Evolutionary conservation across 2,329 filamentous ascomycete species (phyloP).

Genomic region (Aschersonia sp.): DNA sequence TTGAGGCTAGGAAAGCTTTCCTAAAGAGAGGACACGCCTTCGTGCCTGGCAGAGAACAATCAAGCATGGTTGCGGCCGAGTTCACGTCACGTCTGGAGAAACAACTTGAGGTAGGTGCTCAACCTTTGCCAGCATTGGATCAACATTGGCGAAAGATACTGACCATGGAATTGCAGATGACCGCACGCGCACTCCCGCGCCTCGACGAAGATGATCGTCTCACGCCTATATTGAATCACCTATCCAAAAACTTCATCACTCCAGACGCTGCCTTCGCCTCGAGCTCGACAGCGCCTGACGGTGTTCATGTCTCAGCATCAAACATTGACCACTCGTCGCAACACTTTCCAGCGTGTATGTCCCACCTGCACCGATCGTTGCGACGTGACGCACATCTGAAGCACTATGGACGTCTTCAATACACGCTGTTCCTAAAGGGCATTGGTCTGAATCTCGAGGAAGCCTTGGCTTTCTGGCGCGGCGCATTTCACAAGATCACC

Average conservation of each 20-base stretch:
- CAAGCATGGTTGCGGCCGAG: conserved; percentile 79
- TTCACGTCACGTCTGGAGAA: conserved; percentile 69
- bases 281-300: conserved; percentile 47
- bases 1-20: conserved; percentile 67
- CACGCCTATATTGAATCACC: conserved; percentile 50
- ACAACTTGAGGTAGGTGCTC: conserved; percentile 55
- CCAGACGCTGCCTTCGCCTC: conserved; percentile 69
- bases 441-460: conserved; percentile 89
- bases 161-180: conserved; percentile 42
- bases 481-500: conserved; percentile 69
- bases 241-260: conserved; percentile 92
- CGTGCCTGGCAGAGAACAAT: conserved; percentile 74
- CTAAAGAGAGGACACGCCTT: conserved; percentile 75
- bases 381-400: conserved; percentile 84
- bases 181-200: conserved; percentile 77
- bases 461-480: conserved; percentile 82
- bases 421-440: conserved; percentile 91
- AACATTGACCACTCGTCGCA: conserved; percentile 68
- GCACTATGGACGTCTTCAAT: conserved; percentile 86
- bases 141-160: neutral
- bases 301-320: conserved; percentile 61
- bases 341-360: conserved; percentile 90
- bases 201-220: conserved; percentile 94
- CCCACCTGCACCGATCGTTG: conserved; percentile 72
- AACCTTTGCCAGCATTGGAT: too few species aligned